These are phyloP conservation scores for Tolypocladium amazonense DNA, from an alignment of 2,329 filamentous ascomycete species.

Conservation along the genomic window DNA sequence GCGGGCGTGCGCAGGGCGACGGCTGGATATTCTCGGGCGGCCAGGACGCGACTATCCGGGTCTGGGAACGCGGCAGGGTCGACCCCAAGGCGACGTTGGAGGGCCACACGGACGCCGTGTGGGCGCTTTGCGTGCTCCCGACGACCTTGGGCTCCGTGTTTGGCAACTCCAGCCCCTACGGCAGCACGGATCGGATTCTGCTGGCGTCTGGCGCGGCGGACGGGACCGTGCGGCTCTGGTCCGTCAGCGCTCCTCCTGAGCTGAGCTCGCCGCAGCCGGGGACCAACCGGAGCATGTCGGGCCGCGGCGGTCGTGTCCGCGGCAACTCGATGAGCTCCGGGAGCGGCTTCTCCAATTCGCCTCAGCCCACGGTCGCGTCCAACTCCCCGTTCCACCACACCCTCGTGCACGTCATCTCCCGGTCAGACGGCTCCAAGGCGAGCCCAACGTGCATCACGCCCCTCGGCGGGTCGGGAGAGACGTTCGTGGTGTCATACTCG, in stretches of 20 bases:
- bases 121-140: slow-evolving; percentile 88
- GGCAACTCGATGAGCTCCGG: slow-evolving; percentile 93
- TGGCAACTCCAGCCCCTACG: slow-evolving; percentile 63
- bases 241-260: slow-evolving; percentile 82
- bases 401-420: slow-evolving; percentile 75
- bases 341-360: slow-evolving; percentile 80
- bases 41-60: slow-evolving; percentile 82
- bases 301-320: slow-evolving; percentile 61
- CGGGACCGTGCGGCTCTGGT: slow-evolving; percentile 87
- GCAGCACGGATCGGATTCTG: slow-evolving; percentile 73
- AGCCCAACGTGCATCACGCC: slow-evolving; percentile 91
- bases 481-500: slow-evolving; percentile 86
- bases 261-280: slow-evolving; percentile 70
- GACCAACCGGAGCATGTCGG: slow-evolving; percentile 42
- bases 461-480: slow-evolving; percentile 69
- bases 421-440: slow-evolving; percentile 52
- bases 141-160: slow-evolving; percentile 73
- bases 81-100: slow-evolving; percentile 93
- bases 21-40: slow-evolving; percentile 98
- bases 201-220: slow-evolving; percentile 89
- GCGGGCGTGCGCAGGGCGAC: slow-evolving; percentile 78
- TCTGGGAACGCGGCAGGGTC: slow-evolving; percentile 91
- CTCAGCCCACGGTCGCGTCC: slow-evolving; percentile 79
- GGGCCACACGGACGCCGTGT: slow-evolving; percentile 90
- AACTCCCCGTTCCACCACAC: slow-evolving; percentile 80